phyloP scores from a whole-genome alignment of 352 stramenopile species.

The Pythium plurisporium region DNA sequence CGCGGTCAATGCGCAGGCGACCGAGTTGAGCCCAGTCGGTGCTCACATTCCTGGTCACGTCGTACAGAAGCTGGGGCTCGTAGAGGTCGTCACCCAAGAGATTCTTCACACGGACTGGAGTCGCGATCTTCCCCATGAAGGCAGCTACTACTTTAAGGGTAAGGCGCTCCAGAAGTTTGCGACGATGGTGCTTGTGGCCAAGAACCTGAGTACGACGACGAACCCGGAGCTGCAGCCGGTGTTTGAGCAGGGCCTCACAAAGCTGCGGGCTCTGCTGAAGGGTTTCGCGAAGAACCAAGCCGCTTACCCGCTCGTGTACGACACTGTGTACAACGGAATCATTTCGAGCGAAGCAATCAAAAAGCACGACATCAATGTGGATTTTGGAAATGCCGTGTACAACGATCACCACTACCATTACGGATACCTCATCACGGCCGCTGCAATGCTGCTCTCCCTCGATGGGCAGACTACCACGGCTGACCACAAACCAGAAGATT shows the following conservation, averaged over 20 bases:
- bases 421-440: constrained; percentile 61
- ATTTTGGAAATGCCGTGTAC: constrained; percentile 75
- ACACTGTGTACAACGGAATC: constrained; percentile 50
- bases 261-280: constrained; percentile 47
- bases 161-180: constrained; percentile 59
- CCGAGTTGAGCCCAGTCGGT: constrained; percentile 26
- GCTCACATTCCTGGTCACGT: constrained; percentile 23
- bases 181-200: constrained; percentile 52
- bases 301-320: constrained; percentile 59
- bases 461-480: constrained; percentile 35
- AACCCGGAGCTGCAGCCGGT: constrained; percentile 53
- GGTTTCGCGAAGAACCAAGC: constrained; percentile 62
- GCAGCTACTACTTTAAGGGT: constrained; percentile 68
- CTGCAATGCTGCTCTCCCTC: constrained; percentile 62
- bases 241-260: constrained; percentile 53
- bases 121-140: constrained; percentile 35
- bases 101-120: constrained; percentile 41
- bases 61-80: constrained; percentile 31
- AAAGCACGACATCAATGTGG: constrained; percentile 45
- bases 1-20: constrained; percentile 40
- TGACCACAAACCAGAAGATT: constrained; percentile 34
- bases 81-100: constrained; percentile 37
- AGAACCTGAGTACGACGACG: constrained; percentile 30
- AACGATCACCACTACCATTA: constrained; percentile 81
- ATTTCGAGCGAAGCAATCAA: constrained; percentile 59